A percentile compares a stretch with the other conserved stretches of the same genome.
phyloP scores from a whole-genome alignment of 2,329 filamentous ascomycete genomes.

The Phialocephala subalpina region DNA sequence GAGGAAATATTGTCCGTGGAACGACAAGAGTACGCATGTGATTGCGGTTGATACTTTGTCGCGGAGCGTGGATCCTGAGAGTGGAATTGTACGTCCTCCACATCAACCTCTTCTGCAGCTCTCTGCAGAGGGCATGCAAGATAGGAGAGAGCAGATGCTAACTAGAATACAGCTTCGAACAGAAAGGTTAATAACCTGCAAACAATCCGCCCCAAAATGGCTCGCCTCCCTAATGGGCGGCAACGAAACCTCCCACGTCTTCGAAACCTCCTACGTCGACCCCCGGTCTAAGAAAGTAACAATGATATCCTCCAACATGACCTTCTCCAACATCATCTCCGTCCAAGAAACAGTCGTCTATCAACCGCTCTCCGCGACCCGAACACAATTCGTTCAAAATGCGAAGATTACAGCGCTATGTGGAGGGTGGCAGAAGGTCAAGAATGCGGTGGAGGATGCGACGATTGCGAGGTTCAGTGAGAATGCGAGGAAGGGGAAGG shows the following conservation, averaged over 20 bases:
- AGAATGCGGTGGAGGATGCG: constrained; percentile 93
- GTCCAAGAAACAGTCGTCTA: constrained; percentile 95
- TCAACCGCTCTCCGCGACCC: constrained; percentile 64
- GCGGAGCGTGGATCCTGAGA: constrained; percentile 69
- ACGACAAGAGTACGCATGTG: constrained; percentile 97
- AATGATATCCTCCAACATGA: constrained; percentile 96
- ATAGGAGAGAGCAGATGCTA: constrained; percentile 20
- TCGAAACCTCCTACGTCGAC: constrained; percentile 96
- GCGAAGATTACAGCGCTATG: constrained; percentile 94
- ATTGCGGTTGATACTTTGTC: constrained; percentile 93
- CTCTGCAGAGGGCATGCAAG: too few relatives aligned
- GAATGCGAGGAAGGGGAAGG: constrained; percentile 88
- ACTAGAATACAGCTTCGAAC: constrained; percentile 64
- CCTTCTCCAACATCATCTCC: constrained; percentile 87
- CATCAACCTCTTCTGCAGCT: background rate
- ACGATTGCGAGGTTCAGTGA: constrained; percentile 89
- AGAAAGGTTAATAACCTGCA: constrained; percentile 72
- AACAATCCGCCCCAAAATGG: constrained; percentile 78
- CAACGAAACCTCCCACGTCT: constrained; percentile 85
- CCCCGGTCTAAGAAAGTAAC: constrained; percentile 84
- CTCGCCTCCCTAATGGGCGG: constrained; percentile 81
- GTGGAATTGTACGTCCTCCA: constrained; percentile 67
- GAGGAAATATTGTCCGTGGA: constrained; percentile 99
- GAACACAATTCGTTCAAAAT: constrained; percentile 85
- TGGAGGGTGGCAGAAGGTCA: constrained; percentile 96